A percentile compares a stretch with the other conserved stretches of the same genome.
These are phyloP conservation scores for Rosa hybrid DNA, from an alignment of 331 rosid species.

Conservation along the genomic window DNA sequence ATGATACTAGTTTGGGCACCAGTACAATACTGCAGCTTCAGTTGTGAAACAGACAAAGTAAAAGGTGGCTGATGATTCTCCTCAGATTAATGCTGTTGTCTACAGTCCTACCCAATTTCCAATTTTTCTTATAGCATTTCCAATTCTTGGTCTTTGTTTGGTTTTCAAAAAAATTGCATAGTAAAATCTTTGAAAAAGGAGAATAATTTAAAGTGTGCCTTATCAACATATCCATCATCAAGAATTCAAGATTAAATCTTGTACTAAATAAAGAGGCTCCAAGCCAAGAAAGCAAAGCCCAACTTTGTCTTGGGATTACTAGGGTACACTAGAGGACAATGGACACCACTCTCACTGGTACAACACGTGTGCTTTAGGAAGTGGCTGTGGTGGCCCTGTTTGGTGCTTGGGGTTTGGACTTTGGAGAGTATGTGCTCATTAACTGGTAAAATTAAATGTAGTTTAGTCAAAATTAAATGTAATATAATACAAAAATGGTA, in stretches of 20 bases:
- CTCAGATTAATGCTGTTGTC: conserved; percentile 22
- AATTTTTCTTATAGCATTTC: not conserved
- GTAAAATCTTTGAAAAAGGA: not conserved
- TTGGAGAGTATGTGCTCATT: not conserved
- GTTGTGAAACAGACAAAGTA: conserved; percentile 74
- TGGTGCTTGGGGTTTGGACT: conserved; percentile 24
- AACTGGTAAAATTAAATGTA: not conserved
- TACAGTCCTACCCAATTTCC: conserved; percentile 17
- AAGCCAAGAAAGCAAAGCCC: conserved; percentile 31
- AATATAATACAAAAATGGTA: not conserved
- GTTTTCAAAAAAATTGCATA: not conserved
- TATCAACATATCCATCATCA: conserved; percentile 14
- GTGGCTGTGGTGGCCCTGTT: conserved; percentile 18
- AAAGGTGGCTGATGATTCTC: conserved; percentile 48
- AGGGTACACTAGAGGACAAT: not conserved
- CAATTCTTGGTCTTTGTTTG: not conserved
- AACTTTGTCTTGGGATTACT: conserved; percentile 9
- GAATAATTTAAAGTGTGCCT: conserved; percentile 31
- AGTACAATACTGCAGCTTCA: conserved; percentile 22
- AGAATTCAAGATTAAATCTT: not conserved
- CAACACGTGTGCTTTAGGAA: conserved; percentile 26
- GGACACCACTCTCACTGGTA: not conserved
- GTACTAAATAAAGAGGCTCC: conserved; percentile 27
- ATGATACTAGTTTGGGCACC: conserved; percentile 34
- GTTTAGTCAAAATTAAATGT: not conserved